Evolutionary conservation across 1,284 basidiomycete genomes (phyloP), one percentile per base, ranked within the genome.

Genomic region (Ganoderma meredithae): DNA sequence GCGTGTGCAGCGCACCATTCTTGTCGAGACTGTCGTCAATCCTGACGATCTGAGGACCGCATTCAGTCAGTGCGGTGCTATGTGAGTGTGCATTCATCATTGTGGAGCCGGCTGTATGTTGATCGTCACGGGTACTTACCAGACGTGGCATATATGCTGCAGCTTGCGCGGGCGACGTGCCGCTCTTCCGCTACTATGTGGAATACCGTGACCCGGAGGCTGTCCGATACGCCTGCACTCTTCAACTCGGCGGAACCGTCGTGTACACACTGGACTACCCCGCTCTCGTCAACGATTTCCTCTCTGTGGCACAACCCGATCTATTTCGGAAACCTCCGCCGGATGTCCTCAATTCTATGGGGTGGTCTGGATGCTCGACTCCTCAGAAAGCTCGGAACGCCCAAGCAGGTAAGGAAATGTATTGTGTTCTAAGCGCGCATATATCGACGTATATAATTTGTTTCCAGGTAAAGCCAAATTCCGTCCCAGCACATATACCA

Each of bases 31-130:
- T 22, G 66, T 72, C 58, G 69, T 73, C 12, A 60, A 72, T 0
- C 69, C 73, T 13, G 70, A 70, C 10, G 76, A 80, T n/a, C 68
- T 83, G 15, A 75, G 74, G 19, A 65, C 75, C 5, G 70, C 76
- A 4, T 79, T 82, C 71, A 70, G 73, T 10, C 64, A 64, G n/a
- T 81, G 77, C 63, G 82, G 81, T 40, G 74, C 79, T 71, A 82
- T 83, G 83, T 83, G 66, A 67, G 79, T 76, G 58, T 47, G 19
- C 36, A 40, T 31, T 31, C 13, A 1, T 33, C 27, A 5, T 17
- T 40, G 40, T 52, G 25, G 41, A 55, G 36, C 22, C 25, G 41
- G 19, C 17, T 60, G 3, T 39, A 33, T 33, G 15, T 58, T 68
- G 19, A 61, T 40, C 22, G 8, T 15, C 66, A 44, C 62, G 27